Conservation (phyloP, 1,139 yeast genomes). For the Geotrichum restrictum region DNA sequence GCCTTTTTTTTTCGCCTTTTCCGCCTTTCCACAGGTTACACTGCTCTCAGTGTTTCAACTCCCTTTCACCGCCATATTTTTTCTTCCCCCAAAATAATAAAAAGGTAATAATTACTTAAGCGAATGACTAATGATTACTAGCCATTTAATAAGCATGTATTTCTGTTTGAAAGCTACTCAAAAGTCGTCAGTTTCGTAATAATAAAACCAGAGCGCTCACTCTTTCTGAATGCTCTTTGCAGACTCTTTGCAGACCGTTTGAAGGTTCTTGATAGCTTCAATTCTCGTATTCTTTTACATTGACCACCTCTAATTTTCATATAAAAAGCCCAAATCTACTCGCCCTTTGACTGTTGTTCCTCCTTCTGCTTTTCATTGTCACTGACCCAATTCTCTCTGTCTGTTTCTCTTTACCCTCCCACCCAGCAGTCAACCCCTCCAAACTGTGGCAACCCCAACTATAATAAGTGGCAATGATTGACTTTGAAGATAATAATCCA, state of each 20-base stretch:
- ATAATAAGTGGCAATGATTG: conserved; percentile 33
- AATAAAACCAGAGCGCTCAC: too few relatives aligned
- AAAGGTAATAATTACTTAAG: neutral
- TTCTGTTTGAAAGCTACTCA: neutral
- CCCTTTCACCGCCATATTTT: too few relatives aligned
- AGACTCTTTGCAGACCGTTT: too few relatives aligned
- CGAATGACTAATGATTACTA: neutral
- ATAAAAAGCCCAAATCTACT: too few relatives aligned
- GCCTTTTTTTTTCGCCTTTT: neutral
- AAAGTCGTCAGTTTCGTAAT: too few relatives aligned
- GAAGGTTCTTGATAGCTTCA: too few relatives aligned
- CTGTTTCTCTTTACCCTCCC: neutral
- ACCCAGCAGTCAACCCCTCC: neutral
- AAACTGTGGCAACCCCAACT: neutral
- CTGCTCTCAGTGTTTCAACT: neutral
- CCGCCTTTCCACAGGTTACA: neutral
- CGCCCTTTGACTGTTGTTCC: too few relatives aligned
- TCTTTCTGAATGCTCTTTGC: too few relatives aligned
- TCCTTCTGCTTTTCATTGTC: too few relatives aligned
- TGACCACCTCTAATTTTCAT: too few relatives aligned
- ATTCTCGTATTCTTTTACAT: too few relatives aligned
- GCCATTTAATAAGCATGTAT: neutral
- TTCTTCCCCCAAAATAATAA: too few relatives aligned
- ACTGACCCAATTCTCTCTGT: neutral
- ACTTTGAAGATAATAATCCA: conserved; percentile 46